Evolutionary conservation across 352 stramenopile genomes (phyloP), one percentile per base, ranked within the genome.

Genomic region (Pythium vanterpoolii): DNA sequence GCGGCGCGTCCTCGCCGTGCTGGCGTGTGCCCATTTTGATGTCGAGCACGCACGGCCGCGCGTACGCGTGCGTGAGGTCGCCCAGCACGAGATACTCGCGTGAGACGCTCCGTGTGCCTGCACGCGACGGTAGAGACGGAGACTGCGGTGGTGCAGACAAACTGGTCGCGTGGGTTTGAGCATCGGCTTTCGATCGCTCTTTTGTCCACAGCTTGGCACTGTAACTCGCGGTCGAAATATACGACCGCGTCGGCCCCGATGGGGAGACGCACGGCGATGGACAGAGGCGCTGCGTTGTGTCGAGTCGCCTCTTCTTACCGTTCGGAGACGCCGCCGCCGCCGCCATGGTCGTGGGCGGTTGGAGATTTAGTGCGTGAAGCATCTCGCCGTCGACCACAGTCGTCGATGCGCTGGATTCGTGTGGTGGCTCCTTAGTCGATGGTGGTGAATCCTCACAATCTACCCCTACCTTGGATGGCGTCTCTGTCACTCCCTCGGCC

Each of bases 11-110:
- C 34, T 79, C 80, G 46, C 83, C 83, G 46, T 93, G 83, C 55
- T 93, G 83, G 3, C 80, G 71, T 4, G 83, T 90, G 44, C 83
- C 83, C 80, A 93, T 90, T 46, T 93, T 93, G 51, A 93, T 85
- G 52, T 93, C 83, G 9, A 93, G 65, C 18, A 93, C 80, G 54
- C 80, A 93, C 31, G 83, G 83, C 3, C 74, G 64, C 57, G 58
- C 52, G 64, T 89, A 93, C 23, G 70, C 64, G 48, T 68, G 64
- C n/a, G 80, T 93, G 45, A 93, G 74, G 44, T 90, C 79, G 4
- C 70, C 76, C 10, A 93, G 59, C 4, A 93, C 77, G 18, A 93
- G 72, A 39, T 93, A 93, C 33, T 90, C 49, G 64, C 50, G 49
- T 10, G 62, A 55, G 5, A 43, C 21, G 43, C 31, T 36, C 13